phyloP scores from a whole-genome alignment of 495 filamentous ascomycete species.

The Penicillium fimorum region DNA sequence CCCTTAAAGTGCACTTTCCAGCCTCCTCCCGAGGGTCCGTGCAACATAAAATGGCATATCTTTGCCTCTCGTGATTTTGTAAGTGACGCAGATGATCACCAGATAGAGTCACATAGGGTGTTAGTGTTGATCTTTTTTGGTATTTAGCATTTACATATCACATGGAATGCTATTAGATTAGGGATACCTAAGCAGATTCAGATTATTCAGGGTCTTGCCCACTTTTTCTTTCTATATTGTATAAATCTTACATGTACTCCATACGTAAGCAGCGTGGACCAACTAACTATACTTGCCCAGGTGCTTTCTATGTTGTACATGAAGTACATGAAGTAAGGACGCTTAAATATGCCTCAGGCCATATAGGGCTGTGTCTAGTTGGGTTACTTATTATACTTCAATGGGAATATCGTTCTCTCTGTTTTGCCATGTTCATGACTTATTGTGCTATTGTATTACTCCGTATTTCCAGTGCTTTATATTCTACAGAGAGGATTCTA shows the following conservation, averaged over 20 bases:
- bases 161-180: background rate
- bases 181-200: too few relatives aligned
- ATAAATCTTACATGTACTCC: too few relatives aligned
- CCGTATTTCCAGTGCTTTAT: too few relatives aligned
- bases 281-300: background rate
- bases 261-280: background rate
- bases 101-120: conserved; percentile 3
- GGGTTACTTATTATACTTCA: too few relatives aligned
- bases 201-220: too few relatives aligned
- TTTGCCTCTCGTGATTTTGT: conserved; percentile 20
- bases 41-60: conserved; percentile 6
- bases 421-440: too few relatives aligned
- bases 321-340: background rate
- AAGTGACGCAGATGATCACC: conserved; percentile 25
- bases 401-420: too few relatives aligned
- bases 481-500: too few relatives aligned
- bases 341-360: background rate
- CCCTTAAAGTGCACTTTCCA: background rate
- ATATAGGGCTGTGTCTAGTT: background rate
- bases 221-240: too few relatives aligned
- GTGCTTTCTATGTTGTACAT: background rate
- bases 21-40: conserved; percentile 15
- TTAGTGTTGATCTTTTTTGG: background rate
- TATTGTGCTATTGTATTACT: too few relatives aligned
- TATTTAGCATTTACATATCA: background rate